These are phyloP conservation scores for Lentinula aciculospora DNA, from an alignment of 768 basidiomycete species.

Conservation along the genomic window DNA sequence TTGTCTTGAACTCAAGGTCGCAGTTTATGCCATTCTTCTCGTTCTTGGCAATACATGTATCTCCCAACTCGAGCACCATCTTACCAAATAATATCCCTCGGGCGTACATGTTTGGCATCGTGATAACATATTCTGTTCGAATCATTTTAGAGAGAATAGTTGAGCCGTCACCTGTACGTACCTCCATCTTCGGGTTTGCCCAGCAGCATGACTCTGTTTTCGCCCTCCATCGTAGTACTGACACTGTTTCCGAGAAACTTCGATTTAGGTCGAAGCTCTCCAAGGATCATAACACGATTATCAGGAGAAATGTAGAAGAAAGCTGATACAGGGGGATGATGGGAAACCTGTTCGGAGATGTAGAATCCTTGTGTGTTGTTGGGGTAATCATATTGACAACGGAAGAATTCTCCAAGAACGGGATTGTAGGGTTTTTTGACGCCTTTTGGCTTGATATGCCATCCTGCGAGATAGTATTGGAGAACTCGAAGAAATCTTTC, in stretches of 20 bases:
- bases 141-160: no score
- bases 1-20: conserved; percentile 96
- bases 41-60: conserved; percentile 81
- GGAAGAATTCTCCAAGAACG: conserved; percentile 95
- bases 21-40: conserved; percentile 67
- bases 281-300: conserved; percentile 81
- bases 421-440: conserved; percentile 99
- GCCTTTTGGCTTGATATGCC: conserved; percentile 99
- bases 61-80: conserved; percentile 96
- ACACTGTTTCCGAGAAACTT: conserved; percentile 97
- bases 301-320: conserved; percentile 93
- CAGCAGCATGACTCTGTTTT: conserved; percentile 82
- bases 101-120: conserved; percentile 99
- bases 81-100: conserved; percentile 84
- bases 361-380: conserved; percentile 89
- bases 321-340: conserved; percentile 92
- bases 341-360: conserved; percentile 96
- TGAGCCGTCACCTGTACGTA: conserved; percentile 29
- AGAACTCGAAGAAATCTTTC: conserved; percentile 89
- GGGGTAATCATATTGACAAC: conserved; percentile 89
- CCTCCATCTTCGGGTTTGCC: conserved; percentile 84
- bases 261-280: conserved; percentile 92
- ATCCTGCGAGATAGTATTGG: conserved; percentile 95
- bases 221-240: conserved; percentile 93
- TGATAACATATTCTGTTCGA: conserved; percentile 69